Base-by-base conservation (phyloP, 371 early-diverging fungal genomes). In the Mortierella sp. region DNA sequence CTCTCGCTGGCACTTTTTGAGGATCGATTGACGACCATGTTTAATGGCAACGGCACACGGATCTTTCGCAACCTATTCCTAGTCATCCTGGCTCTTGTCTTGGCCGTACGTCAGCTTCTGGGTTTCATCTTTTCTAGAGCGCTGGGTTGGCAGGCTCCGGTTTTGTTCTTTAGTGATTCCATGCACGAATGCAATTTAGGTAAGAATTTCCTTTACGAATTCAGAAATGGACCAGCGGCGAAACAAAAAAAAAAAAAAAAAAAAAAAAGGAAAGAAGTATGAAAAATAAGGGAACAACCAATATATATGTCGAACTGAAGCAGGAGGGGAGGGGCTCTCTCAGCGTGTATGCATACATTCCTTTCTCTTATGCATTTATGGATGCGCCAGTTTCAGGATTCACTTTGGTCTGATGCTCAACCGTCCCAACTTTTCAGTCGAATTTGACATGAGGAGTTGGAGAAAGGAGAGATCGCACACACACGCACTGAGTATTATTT, bases 101-200 rank as follows among this genome's bases (percentile, higher is more conserved):
- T 72, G 49, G 50, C 53, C 9, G 5, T 84, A 1, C 80, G 89
- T 23, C 75, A 84, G 34, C 48, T 55, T 9, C 39, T 86, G 7
- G 89, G 89, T 4, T 82, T 80, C 60, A 11, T 84, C 2, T 89
- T 89, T 58, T 83, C 85, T 17, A 84, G 82, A 54, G 72, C 84
- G 0, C 80, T 86, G 6, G 89, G 89, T 0, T 89, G 80, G 80
- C 83, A 83, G 7, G 49, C 85, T n/a, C 89, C 89, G 15, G 62
- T 59, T 9, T 58, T 89, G 9, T 87, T 87, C 58, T 89, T 89
- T 52, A 86, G 84, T 43, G 82, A 89, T 60, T 79, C 85, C 1
- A 69, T 84, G 63, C 84, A 84, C 42, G 89, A 89, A 52, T 87
- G 86, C 57, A 87, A 71, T 56, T 82, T 85, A 75, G 89, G 89